Percentiles rank a stretch among this genome's conserved stretches.
phyloP scores from a whole-genome alignment of 805 yeast genomes.

The Ogataea methylovora region DNA sequence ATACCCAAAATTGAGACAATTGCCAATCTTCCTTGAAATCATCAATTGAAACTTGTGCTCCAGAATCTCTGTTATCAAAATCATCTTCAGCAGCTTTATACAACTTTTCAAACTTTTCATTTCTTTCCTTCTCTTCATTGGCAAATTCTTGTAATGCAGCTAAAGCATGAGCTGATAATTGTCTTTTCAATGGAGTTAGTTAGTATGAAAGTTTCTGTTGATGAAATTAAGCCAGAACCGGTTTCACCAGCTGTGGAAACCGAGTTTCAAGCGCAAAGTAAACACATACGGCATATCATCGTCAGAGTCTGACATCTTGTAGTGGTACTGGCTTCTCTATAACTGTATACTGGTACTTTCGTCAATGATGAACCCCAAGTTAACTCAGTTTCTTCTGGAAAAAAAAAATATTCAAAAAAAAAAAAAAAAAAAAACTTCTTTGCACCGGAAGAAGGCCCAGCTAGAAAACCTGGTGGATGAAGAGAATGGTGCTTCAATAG shows the following conservation, averaged over 20 bases:
- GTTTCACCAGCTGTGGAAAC: too few relatives aligned
- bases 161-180: conserved; percentile 40
- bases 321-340: too few relatives aligned
- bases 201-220: not conserved
- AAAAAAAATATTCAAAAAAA: too few relatives aligned
- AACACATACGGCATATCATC: conserved; percentile 22
- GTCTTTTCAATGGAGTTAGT: conserved; percentile 13
- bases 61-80: conserved; percentile 27
- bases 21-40: conserved; percentile 91
- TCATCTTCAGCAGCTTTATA: conserved; percentile 50
- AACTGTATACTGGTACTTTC: too few relatives aligned
- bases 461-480: too few relatives aligned
- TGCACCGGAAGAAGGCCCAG: too few relatives aligned
- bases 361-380: too few relatives aligned
- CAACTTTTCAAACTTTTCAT: conserved; percentile 48
- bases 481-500: too few relatives aligned
- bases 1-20: conserved; percentile 90
- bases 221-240: too few relatives aligned
- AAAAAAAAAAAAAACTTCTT: too few relatives aligned
- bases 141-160: conserved; percentile 60
- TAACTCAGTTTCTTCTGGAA: too few relatives aligned
- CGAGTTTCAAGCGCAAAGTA: not conserved
- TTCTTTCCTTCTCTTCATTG: conserved; percentile 51
- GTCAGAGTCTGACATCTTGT: conserved; percentile 10
- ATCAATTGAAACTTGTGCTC: conserved; percentile 38